A percentile compares a stretch with the other conserved stretches of the same genome.
phyloP scores from a whole-genome alignment of 2,329 filamentous ascomycete species.

The Kalaharituber pfeilii region DNA sequence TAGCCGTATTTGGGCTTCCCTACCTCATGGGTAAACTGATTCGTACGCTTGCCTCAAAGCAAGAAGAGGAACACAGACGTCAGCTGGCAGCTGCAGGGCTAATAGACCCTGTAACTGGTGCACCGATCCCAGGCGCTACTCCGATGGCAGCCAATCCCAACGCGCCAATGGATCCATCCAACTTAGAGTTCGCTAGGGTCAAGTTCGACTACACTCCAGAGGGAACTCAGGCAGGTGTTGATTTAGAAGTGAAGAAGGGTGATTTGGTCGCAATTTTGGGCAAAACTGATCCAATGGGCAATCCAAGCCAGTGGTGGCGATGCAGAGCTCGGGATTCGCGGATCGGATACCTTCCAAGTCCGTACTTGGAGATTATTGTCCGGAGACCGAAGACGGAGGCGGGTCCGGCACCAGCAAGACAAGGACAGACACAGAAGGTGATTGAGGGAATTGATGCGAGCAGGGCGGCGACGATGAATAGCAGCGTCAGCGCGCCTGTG shows the following conservation, averaged over 20 bases:
- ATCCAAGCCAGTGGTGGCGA: slow-evolving; percentile 91
- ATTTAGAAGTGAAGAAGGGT: slow-evolving; percentile 82
- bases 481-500: slow-evolving; percentile 30
- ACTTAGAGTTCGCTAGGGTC: slow-evolving; percentile 90
- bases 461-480: slow-evolving; percentile 28
- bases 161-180: slow-evolving; percentile 59
- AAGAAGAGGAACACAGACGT: slow-evolving; percentile 62
- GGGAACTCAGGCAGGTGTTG: slow-evolving; percentile 50
- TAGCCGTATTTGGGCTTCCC: slow-evolving; percentile 85
- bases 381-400: slow-evolving; percentile 30
- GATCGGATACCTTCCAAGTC: slow-evolving; percentile 78
- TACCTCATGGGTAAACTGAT: slow-evolving; percentile 97
- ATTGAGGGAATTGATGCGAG: slow-evolving; percentile 22
- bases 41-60: slow-evolving; percentile 59
- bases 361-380: slow-evolving; percentile 65
- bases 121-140: slow-evolving; percentile 23
- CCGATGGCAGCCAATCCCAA: slow-evolving; percentile 27
- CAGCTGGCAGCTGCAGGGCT: slow-evolving; percentile 30
- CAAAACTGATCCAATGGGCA: slow-evolving; percentile 82
- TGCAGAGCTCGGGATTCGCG: slow-evolving; percentile 79
- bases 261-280: slow-evolving; percentile 86
- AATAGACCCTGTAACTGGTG: background rate
- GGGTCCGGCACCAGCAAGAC: slow-evolving; percentile 28
- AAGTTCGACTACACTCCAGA: slow-evolving; percentile 88
- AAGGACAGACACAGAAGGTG: slow-evolving; percentile 26